A percentile compares a stretch with the other conserved stretches of the same genome.
Conservation (phyloP, 164 flowering plant species). For the Stephania yunnanensis region DNA sequence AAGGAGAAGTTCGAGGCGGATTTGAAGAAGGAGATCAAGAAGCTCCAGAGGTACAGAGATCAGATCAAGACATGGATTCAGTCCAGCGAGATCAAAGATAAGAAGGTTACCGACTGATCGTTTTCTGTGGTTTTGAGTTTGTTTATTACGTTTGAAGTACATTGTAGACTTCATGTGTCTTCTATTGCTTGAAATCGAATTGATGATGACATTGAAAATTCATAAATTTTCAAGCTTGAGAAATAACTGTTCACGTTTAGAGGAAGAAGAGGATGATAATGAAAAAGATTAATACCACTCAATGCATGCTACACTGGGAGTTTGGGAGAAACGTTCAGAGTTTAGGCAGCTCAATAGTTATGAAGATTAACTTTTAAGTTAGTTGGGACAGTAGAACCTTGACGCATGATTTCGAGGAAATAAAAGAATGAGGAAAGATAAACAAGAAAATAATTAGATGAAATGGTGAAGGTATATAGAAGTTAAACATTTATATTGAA, state of each 20-base stretch:
- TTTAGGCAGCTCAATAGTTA: neutral
- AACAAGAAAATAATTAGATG: no score
- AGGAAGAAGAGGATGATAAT: no score
- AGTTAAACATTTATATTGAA: no score
- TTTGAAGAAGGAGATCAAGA: slow-evolving; percentile 98
- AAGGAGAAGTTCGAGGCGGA: slow-evolving; percentile 99
- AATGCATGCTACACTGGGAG: no score
- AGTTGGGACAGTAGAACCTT: no score
- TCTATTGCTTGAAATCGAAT: neutral
- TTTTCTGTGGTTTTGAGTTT: neutral
- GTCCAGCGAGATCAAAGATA: slow-evolving; percentile 97
- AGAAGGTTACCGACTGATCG: slow-evolving; percentile 49
- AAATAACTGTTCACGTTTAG: neutral
- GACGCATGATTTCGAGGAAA: no score
- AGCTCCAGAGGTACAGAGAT: slow-evolving; percentile 93
- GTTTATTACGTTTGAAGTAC: no score
- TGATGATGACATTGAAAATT: neutral
- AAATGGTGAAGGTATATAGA: no score
- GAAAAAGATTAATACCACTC: neutral
- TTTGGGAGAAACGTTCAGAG: no score
- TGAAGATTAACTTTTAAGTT: neutral
- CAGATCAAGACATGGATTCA: slow-evolving; percentile 99
- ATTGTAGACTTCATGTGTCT: no score
- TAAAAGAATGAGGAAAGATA: no score
- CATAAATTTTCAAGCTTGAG: neutral